Evolutionary conservation across 2,329 filamentous ascomycete species (phyloP), one percentile per base, ranked within the genome.

Genomic region (Capronia epimyces): DNA sequence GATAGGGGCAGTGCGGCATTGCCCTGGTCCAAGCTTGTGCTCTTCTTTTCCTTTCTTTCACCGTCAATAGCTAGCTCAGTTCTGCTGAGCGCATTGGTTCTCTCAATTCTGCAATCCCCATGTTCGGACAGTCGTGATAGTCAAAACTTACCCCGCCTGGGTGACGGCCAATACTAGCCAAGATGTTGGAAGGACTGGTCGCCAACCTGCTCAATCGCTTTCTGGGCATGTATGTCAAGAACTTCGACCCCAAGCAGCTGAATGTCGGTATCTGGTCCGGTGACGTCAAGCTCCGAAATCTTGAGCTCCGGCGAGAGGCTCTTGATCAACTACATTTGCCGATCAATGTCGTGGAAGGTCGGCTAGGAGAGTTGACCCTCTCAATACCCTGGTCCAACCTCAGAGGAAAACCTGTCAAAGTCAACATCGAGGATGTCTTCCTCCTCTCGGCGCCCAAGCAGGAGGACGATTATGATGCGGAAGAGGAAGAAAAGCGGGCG

Each of bases 211-310:
- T 99, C 64, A 98, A 98, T 76, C 87, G 94, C 76, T 97, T 98
- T 73, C 75, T 99, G 81, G 94, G 93, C 79, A 95, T 97, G 86
- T 98, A 98, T 71, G 91, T 99, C 71, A 90, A 95, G 79, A 97
- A 98, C 73, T 98, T 99, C 69, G 93, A 99, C 71, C 89, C 93
- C 48, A 86, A 89, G 65, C 93, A 98, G 75, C 80, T 99, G 60
- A 98, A 98, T 68, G 90, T 98, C 58, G 93, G 94, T 58, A 98
- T 98, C 65, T 98, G 91, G 93, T 95, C 88, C 18, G 93, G 94
- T 63, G 93, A 99, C 74, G 93, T 98, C 64, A 95, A 95, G 73
- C 79, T 99, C 40, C 84, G 84, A 54, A 84, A 98, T 64, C 83
- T 99, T 52, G 87, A 98, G 73, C 79, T 99, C 42, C 88, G 90